Evolutionary conservation across 345 rosid genomes (phyloP), one percentile per base, ranked within the genome.

Genomic region (Gossypium sturtianum): DNA sequence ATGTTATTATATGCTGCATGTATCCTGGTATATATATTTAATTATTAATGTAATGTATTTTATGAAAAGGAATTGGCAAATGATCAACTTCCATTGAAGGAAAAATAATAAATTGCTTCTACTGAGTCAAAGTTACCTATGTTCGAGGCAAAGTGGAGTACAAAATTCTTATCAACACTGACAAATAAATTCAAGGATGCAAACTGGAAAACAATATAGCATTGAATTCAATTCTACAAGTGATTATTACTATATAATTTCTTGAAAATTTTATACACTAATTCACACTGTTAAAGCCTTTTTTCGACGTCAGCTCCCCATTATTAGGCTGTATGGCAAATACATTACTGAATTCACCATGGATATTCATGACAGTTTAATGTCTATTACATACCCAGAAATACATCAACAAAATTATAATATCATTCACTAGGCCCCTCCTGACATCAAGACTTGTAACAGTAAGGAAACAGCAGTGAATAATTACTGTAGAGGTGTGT

Each of bases 191-290:
- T 13, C 22, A 56, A 16, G 45, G 29, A n/a, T 34, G 74, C 62
- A 49, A 71, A 43, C 59, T 68, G 59, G 44, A 51, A 25, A 68
- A 58, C 72, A 68, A 68, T 49, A 16, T n/a, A 66, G 23, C 72
- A 27, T 49, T 68, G 44, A 68, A 68, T 68, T 68, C 58, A 49
- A 15, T 51, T 25, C 72, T 49, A 57, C 43, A 48, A 48, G 41
- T 34, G 41, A 53, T 68, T 68, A 66, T 45, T 45, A 44, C 3
- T 4, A 6, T 4, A 66, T 12, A 9, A 66, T 66, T 22, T 12
- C 38, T 12, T 66, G 38, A 66, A 66, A 66, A 13, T 1, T 13
- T 66, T 22, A 10, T 13, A 13, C 11, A 12, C 41, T 15, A 6
- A 25, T 15, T 29, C 66, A 27, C 10, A 7, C 19, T 5, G 25